phyloP scores from a whole-genome alignment of 1,284 basidiomycete genomes.

The Tranzscheliella williamsii region DNA sequence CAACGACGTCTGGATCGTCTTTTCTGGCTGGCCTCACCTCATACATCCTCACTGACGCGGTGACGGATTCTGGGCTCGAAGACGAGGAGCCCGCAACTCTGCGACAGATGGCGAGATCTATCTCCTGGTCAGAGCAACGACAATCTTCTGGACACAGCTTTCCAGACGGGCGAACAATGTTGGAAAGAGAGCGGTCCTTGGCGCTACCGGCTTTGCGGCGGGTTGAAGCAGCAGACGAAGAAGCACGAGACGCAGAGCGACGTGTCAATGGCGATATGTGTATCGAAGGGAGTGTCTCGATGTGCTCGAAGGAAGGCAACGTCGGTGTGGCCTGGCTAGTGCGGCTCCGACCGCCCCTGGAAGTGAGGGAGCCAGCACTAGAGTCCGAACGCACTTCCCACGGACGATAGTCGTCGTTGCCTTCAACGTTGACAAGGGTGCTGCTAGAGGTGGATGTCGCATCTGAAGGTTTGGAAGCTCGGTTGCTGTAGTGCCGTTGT shows the following conservation, averaged over 20 bases:
- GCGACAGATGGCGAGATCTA: constrained; percentile 26
- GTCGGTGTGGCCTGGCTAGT: constrained; percentile 5
- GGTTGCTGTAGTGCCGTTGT: no score
- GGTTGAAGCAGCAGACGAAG: neutral
- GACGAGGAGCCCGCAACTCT: constrained; percentile 19
- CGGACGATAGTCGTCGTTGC: constrained; percentile 17
- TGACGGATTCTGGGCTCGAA: constrained; percentile 18
- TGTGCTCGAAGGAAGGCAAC: constrained; percentile 10
- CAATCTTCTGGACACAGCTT: constrained; percentile 27
- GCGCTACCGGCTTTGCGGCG: neutral
- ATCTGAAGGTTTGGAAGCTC: constrained; percentile 16
- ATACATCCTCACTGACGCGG: no score
- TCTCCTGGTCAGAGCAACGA: constrained; percentile 39
- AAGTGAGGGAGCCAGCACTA: constrained; percentile 1
- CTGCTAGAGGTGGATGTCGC: constrained; percentile 39
- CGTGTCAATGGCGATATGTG: constrained; percentile 14
- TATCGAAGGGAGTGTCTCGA: constrained; percentile 20
- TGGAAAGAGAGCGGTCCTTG: neutral
- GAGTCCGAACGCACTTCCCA: constrained; percentile 30
- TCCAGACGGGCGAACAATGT: neutral
- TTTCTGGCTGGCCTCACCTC: no score
- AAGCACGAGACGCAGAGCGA: neutral
- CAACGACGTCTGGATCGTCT: no score
- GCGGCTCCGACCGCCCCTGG: neutral
- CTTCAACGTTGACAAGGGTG: constrained; percentile 38